Evolutionary conservation across 805 yeast species (phyloP), one percentile per base, ranked within the genome.

Genomic region (Lipomyces kockii): DNA sequence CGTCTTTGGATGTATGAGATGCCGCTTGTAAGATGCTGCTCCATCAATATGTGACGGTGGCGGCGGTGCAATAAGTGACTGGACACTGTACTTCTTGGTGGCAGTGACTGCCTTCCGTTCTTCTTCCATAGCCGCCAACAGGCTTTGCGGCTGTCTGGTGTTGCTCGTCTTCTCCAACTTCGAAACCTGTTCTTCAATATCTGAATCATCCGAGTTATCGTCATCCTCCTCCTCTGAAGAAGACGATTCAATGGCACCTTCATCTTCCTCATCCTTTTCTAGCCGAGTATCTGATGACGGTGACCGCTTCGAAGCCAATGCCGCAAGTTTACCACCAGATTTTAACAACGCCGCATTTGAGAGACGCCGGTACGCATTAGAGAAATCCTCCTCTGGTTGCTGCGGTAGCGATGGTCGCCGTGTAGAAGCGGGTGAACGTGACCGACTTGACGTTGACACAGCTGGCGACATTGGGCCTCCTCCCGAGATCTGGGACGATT

Each of bases 1-100:
- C 52, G 86, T 83, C 68, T 83, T 84, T 43, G 88, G 87, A 61
- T 87, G 85, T 54, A 88, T 86, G 59, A 88, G 81, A 72, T 86
- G 85, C 69, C 83, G 78, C 86, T 87, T 3, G 83, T 80, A 35
- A 86, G 86, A 76, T 86, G 87, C 69, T 84, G 86, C 67, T 84
- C 87, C 67, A 85, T 73, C 59, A 70, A 69, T 49, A 73, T 74
- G 55, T 69, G 73, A 14, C 64, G 74, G 67, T 61, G 74, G 71
- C 27, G 72, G 71, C 8, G 72, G 68, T 14, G 72, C 66, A 27
- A 76, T 64, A 57, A 74, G 67, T 29, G 76, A 70, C 62, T 71
- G 73, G 17, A 72, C 74, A 25, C 62, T 61, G 53, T 73, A 72
- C 27, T 70, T 61, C 43, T 61, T 71, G 11, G 64, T 37, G 22